Base-by-base conservation (phyloP, 2,329 filamentous ascomycete genomes). In the Stemphylium beticola region DNA sequence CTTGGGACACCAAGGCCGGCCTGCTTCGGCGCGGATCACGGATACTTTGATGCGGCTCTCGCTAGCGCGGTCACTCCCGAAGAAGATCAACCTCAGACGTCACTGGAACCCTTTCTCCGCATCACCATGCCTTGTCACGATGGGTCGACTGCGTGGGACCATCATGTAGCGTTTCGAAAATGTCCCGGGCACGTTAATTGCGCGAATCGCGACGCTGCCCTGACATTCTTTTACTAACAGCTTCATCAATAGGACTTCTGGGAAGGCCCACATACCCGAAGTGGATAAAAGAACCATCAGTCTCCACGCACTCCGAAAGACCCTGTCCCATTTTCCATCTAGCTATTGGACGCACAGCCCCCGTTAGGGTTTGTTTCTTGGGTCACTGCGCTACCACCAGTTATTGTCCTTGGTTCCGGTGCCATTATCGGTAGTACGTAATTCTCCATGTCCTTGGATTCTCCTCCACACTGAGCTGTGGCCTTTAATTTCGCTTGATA, bases 11-110 rank as follows among this genome's bases (percentile, higher is more conserved):
- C 31, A 22, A 55, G 17, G 36, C 42, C 53, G 47, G 53, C 29
- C 33, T 57, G 29, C 33, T 43, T 45, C 48, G 42, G 49, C 60
- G 52, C 34, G 40, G 46, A 50, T 54, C 42, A 51, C 51, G 53
- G 34, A 58, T 41, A 44, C 50, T 52, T 39, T 53, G 31, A 47
- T 66, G 61, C 58, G 59, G 61, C 60, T 65, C 57, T 55, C 37
- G 33, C 36, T 66, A 64, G 63, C 54, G 57, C 58, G 53, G 52
- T 58, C 55, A 47, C 58, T 61, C 49, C 62, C 65, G 60, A 59
- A 55, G 29, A 17, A 49, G 53, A 64, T 60, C 49, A 46, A 45
- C 42, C 45, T 26, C 36, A 45, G 43, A 64, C 61, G 53, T 61
- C 63, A 65, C 42, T 31, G 17, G 40, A 17, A 34, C 48, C 37